Evolutionary conservation across 2,329 filamentous ascomycete genomes (phyloP), one percentile per base, ranked within the genome.

Genomic region (Colletotrichum scovillei): DNA sequence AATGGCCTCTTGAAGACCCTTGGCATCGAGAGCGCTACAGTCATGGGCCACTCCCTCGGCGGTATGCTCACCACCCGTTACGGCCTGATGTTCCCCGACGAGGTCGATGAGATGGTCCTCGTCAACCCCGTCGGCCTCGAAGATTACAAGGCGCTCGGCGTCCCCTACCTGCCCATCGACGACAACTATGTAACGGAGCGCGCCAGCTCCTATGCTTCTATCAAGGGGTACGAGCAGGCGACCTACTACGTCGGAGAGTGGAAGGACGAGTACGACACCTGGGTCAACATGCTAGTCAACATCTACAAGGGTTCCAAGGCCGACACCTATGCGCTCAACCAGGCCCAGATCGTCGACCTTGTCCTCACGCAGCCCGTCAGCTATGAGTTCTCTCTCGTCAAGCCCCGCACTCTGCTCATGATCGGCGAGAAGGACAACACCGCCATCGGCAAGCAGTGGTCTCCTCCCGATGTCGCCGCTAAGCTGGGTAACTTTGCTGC

Each of bases 41-140:
- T 90, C 46, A 83, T 90, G 53, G 88, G 88, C 12, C 88, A 90
- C 79, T 89, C 87, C 1, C 82, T 89, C 77, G 88, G 88, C 59
- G 88, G 87, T 49, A 89, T 90, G 87, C 82, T 89, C 28, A 82
- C 86, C 1, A 82, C 85, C 4, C 86, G 88, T 22, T 90, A 87
- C 76, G 83, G 83, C 0, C 82, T 90, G 26, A 86, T 87, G 82
- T 89, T 86, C 72, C 86, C 87, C 0, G 78, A 81, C 16, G 77
- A 79, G 30, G 81, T 85, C 7, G 79, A 83, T 8, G 80, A 81
- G 69, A 78, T 90, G 14, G 83, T 88, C n/a, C 78, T 89, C 38
- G 84, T 88, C 9, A 85, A 88, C 67, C 86, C 88, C 2, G 79
- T 90, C 52, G 88, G 88, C 0, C 80, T 88, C n/a, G 88, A 90